phyloP scores from a whole-genome alignment of 2,329 filamentous ascomycete genomes.

The Neurospora crassa region DNA sequence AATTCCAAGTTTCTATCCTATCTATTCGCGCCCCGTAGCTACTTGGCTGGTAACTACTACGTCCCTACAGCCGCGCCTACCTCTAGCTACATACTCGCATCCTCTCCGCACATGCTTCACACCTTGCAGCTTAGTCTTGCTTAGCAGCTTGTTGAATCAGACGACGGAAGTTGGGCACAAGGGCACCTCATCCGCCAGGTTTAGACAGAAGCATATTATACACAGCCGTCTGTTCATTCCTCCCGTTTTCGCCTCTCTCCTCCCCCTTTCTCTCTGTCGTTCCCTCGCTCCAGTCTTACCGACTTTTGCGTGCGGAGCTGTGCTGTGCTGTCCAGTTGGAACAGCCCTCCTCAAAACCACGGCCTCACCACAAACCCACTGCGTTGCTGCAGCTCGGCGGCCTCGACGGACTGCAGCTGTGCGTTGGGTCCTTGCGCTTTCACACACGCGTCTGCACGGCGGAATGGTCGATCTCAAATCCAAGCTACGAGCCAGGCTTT shows the following conservation, averaged over 20 bases:
- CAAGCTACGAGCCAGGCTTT: constrained; percentile 37
- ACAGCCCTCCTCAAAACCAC: not conserved
- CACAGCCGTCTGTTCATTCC: not conserved
- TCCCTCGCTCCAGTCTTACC: not conserved
- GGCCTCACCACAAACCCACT: not conserved
- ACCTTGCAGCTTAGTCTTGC: not conserved
- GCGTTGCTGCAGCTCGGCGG: not conserved
- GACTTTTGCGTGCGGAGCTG: not conserved
- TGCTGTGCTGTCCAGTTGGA: constrained; percentile 1
- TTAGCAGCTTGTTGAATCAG: not conserved
- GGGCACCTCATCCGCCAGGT: not conserved
- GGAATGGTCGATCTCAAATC: constrained; percentile 37
- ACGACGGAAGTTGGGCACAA: not conserved
- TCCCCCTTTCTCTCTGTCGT: not conserved
- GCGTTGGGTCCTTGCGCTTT: constrained; percentile 3
- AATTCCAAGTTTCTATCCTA: not conserved
- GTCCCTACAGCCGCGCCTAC: not conserved
- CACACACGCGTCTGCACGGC: constrained; percentile 2
- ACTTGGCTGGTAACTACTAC: not conserved
- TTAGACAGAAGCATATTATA: not conserved
- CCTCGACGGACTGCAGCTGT: constrained; percentile 1
- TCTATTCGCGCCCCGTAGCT: not conserved
- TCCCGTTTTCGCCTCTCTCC: not conserved
- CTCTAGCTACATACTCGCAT: not conserved
- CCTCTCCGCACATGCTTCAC: not conserved